Conservation (phyloP, 1,139 yeast species). For the Geotrichum aggregatum region DNA sequence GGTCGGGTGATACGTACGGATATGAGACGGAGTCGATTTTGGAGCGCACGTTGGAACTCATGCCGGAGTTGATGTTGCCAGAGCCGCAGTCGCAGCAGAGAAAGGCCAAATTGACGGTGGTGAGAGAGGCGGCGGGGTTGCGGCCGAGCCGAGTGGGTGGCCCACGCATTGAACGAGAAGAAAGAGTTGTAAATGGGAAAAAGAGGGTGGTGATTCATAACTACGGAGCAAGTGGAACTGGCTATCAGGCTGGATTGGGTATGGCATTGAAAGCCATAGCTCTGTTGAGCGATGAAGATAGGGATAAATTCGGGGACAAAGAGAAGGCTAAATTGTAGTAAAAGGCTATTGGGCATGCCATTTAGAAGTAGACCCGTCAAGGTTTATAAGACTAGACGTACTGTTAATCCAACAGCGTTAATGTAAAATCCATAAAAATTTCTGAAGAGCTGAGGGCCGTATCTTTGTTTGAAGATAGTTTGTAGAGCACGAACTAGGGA, state of each 20-base stretch:
- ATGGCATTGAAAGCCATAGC: conserved; percentile 52
- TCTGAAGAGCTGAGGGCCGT: too few species aligned
- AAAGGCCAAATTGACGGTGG: conserved; percentile 42
- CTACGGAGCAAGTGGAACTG: conserved; percentile 75
- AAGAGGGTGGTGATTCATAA: conserved; percentile 52
- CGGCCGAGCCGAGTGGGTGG: conserved; percentile 72
- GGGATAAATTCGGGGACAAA: conserved; percentile 10
- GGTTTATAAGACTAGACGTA: too few species aligned
- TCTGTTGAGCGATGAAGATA: conserved; percentile 24
- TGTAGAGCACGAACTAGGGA: too few species aligned
- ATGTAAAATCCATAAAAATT: too few species aligned
- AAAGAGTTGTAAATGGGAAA: conserved; percentile 41
- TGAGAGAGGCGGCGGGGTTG: conserved; percentile 62
- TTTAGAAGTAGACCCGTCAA: too few species aligned
- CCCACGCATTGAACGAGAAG: conserved; percentile 58
- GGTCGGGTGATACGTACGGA: conserved; percentile 53
- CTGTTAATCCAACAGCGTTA: too few species aligned
- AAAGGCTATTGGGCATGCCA: too few species aligned
- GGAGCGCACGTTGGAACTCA: conserved; percentile 50
- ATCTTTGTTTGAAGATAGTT: too few species aligned
- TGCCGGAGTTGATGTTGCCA: conserved; percentile 49
- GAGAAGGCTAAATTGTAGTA: not conserved
- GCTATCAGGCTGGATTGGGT: conserved; percentile 69
- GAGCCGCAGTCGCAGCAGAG: not conserved
- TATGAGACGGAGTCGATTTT: conserved; percentile 57